A percentile compares a stretch with the other conserved stretches of the same genome.
Evolutionary conservation across 805 yeast species (phyloP).

Genomic region (Kodamaea restingae): DNA sequence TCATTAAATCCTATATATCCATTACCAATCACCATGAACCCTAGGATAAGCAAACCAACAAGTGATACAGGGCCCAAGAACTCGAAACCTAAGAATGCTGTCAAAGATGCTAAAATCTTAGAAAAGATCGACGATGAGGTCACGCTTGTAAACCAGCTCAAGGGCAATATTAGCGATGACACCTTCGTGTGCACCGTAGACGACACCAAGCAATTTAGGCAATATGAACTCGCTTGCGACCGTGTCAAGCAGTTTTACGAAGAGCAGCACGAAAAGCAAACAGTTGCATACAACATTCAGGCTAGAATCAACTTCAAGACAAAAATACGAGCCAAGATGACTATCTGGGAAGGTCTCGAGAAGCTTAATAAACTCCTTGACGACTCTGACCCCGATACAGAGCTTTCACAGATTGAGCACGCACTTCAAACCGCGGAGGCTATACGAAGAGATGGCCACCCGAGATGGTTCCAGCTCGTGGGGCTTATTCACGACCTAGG

Average conservation of each 20-base stretch:
- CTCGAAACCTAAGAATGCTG: no score
- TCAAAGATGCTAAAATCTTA: conserved; percentile 8
- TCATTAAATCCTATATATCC: no score
- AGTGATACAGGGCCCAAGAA: no score
- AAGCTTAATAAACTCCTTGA: conserved; percentile 59
- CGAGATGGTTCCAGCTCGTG: conserved; percentile 73
- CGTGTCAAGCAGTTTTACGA: conserved; percentile 62
- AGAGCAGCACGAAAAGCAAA: conserved; percentile 66
- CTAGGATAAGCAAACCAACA: no score
- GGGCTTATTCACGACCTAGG: conserved; percentile 73
- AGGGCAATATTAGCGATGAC: conserved; percentile 5
- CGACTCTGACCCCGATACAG: conserved; percentile 74
- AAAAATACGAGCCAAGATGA: conserved; percentile 60
- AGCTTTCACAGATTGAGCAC: conserved; percentile 69
- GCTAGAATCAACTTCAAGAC: conserved; percentile 70
- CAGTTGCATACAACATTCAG: conserved; percentile 68
- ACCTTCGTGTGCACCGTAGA: conserved; percentile 6
- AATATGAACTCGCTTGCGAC: conserved; percentile 65
- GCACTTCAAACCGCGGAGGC: conserved; percentile 77
- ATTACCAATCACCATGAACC: no score
- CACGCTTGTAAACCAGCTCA: conserved; percentile 16
- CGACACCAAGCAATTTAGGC: conserved; percentile 47
- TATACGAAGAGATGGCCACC: conserved; percentile 60
- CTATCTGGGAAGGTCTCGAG: conserved; percentile 68
- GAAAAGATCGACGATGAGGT: conserved; percentile 19